Conservation (phyloP, 2,329 filamentous ascomycete species). For the Penicillium sp. region DNA sequence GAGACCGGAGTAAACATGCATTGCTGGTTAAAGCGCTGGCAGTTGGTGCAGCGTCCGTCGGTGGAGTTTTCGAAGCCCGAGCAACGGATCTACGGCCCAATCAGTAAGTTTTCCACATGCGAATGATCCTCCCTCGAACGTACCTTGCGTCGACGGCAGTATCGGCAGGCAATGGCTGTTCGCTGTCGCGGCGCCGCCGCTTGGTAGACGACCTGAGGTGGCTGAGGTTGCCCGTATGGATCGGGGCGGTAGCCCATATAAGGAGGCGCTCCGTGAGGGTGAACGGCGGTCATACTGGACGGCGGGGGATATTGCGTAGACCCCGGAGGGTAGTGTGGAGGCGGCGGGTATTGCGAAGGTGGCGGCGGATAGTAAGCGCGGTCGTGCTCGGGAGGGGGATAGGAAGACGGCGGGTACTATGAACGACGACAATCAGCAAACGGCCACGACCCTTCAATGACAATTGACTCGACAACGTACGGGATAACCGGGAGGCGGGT, state of each 20-base stretch:
- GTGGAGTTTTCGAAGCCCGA: conserved; percentile 71
- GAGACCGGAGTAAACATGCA: conserved; percentile 76
- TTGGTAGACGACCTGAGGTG: conserved; percentile 42
- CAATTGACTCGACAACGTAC: conserved; percentile 27
- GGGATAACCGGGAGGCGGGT: conserved; percentile 33
- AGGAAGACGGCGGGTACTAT: conserved; percentile 34
- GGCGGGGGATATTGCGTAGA: conserved; percentile 39
- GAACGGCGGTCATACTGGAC: conserved; percentile 44
- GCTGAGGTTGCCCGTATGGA: conserved; percentile 38
- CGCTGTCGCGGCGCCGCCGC: conserved; percentile 50
- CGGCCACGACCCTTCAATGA: not conserved
- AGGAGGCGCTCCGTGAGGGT: conserved; percentile 38
- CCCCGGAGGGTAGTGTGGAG: conserved; percentile 28
- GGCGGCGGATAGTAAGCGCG: conserved; percentile 35
- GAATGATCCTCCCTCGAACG: conserved; percentile 11
- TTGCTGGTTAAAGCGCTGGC: conserved; percentile 70
- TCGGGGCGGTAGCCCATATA: conserved; percentile 46
- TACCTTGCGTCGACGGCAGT: conserved; percentile 54
- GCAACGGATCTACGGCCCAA: conserved; percentile 63
- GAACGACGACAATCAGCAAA: conserved; percentile 2
- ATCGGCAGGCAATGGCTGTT: conserved; percentile 53
- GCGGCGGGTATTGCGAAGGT: conserved; percentile 36
- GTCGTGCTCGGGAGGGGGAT: conserved; percentile 32
- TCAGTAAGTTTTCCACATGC: not conserved
- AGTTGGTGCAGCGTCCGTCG: conserved; percentile 71